Base-by-base conservation (phyloP, 805 yeast genomes). In the Metschnikowia matae region DNA sequence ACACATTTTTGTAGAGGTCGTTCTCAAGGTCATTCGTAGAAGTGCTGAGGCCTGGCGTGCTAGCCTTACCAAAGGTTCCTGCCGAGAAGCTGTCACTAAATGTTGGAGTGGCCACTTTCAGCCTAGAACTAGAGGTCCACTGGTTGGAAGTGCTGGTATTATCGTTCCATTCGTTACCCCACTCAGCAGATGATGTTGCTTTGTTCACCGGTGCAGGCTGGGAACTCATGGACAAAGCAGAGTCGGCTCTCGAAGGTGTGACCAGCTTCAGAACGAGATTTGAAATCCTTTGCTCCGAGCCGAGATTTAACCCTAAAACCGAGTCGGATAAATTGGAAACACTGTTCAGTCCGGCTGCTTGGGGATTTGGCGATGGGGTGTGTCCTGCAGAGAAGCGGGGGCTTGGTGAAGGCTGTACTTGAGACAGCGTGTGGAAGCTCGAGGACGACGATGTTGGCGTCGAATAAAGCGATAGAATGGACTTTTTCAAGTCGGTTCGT, bases 381-480 rank as follows among this genome's bases (percentile, higher is more conserved):
- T 13, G 3, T 37, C 21, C 29, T 13, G 33, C 21, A 44, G 46
- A 34, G 7, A 44, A 23, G n/a, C 43, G 13, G 18, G 31, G 44
- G 17, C 41, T 33, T 6, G 40, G 48, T 14, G 47, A 37, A 13
- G 35, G 37, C 18, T 40, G 44, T 23, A 17, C 33, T 21, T 41
- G 52, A 7, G 46, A 18, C 6, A 33, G 40, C 2, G 20, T 40
- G 45, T 51, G 52, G 6, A 54, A 49, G 31, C 55, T 51, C 10
- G 70, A 66, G 17, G 73, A 68, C 18, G 85, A 87, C 2, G 87
- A 66, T 1, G 75, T 66, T 17, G 77, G 77, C 13, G 75, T 79
- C 1, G 95, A 81, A 66, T 94, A 94, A 48, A 94, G 76, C 21
- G 97, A 89, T 52, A 94, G 70, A 52, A 94, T 94, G 1, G 97